Evolutionary conservation across 257 asterid genomes (phyloP), one percentile per base, ranked within the genome.

Genomic region (Nemophila menziesii): DNA sequence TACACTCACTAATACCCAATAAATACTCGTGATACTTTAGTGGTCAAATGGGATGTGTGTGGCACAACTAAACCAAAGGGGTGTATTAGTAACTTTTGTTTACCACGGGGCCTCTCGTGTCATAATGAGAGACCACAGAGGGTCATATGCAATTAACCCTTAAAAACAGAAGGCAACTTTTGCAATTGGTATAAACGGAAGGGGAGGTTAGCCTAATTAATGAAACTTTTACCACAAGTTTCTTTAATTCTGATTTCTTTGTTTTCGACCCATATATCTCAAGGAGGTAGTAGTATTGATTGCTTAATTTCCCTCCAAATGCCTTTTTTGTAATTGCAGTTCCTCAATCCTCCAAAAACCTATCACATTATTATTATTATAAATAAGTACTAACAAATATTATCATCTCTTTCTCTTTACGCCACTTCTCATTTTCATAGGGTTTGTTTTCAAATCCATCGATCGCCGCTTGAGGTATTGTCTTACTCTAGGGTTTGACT

Each of bases 241-340:
- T 26, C 33, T 4, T 26, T 26, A 26, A 26, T 26, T 26, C 5
- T 26, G 5, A 26, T 26, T 26, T 24, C 9, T 9, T 24, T 4
- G 33, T 22, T 51, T 40, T 39, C 24, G 11, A 39, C 26, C 33
- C 33, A 24, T 24, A 24, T n/a, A 9, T 24, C 33, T 24, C 33
- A 4, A 4, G 33, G 33, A 9, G 6, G 36, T 9, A 26, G 26
- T 16, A 27, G 39, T n/a, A 46, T 46, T n/a, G 43, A 12, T 39
- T 40, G 13, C 14, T 38, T 10, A 15, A 46, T 56, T 56, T 56
- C 62, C 62, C 62, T 56, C 62, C 62, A 56, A 56, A 56, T 18
- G 34, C 53, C 16, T 11, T 5, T 27, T 27, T 4, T 29, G 26
- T 22, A 44, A 22, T 29, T 29, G 16, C 12, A 18, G 6, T 13